These are phyloP conservation scores for Cyclanthera cordifolia DNA, from an alignment of 306 rosid genomes.

Conservation along the genomic window DNA sequence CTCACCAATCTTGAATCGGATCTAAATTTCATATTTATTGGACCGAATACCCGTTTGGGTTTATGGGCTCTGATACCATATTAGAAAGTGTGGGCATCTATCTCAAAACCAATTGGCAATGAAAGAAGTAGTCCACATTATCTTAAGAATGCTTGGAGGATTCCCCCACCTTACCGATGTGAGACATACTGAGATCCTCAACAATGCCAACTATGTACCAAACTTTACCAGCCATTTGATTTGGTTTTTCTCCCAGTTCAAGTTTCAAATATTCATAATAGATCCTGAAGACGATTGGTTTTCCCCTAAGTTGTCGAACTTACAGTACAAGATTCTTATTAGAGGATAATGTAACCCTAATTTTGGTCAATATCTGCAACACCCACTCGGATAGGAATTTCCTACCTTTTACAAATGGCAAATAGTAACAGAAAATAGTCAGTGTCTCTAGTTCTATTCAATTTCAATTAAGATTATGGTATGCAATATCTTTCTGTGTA, in stretches of 20 bases:
- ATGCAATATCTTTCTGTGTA: neutral
- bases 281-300: neutral
- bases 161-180: too few relatives aligned
- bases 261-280: neutral
- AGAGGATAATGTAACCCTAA: neutral
- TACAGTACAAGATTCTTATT: conserved; percentile 1
- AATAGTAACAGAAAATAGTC: too few relatives aligned
- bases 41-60: too few relatives aligned
- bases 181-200: too few relatives aligned
- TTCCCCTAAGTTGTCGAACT: neutral
- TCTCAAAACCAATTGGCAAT: too few relatives aligned
- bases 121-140: too few relatives aligned
- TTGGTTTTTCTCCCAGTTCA: neutral
- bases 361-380: neutral
- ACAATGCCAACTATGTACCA: neutral
- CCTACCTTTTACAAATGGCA: neutral
- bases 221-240: neutral
- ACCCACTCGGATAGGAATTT: neutral
- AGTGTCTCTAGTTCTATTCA: too few relatives aligned
- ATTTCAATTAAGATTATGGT: neutral
- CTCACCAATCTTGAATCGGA: too few relatives aligned
- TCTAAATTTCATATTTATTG: too few relatives aligned
- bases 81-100: too few relatives aligned
- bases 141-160: too few relatives aligned
- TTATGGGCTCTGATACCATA: too few relatives aligned